phyloP scores from a whole-genome alignment of 305 asterid genomes.

The Solanum chacoense region DNA sequence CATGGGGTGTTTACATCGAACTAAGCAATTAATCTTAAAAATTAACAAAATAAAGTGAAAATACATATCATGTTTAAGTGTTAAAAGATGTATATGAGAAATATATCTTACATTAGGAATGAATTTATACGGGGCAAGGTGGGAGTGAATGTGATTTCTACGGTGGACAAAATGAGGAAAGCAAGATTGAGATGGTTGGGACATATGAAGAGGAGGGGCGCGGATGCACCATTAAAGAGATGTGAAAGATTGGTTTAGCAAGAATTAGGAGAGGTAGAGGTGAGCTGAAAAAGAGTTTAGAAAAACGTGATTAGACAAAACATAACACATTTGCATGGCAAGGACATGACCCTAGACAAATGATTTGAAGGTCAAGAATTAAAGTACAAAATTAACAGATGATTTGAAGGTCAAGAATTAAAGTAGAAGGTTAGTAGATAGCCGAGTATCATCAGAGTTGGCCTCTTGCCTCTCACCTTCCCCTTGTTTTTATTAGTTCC shows the following conservation, averaged over 20 bases:
- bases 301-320: neutral
- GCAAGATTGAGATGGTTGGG: accelerated
- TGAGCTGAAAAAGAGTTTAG: neutral
- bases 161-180: neutral
- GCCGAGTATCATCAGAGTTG: neutral
- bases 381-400: neutral
- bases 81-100: neutral
- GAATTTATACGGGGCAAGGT: neutral
- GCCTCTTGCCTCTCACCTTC: neutral
- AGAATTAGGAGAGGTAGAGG: neutral
- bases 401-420: neutral
- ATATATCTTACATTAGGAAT: neutral
- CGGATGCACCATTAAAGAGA: neutral
- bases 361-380: neutral
- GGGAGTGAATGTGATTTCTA: neutral
- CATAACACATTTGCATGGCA: neutral
- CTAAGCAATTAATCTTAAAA: neutral
- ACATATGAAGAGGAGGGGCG: neutral
- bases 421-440: neutral
- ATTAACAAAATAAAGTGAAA: neutral
- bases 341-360: neutral
- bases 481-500: neutral
- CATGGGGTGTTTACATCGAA: neutral
- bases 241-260: neutral
- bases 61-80: neutral